Conservation (phyloP, 441 rosid genomes). For the Adansonia rubrostipa region DNA sequence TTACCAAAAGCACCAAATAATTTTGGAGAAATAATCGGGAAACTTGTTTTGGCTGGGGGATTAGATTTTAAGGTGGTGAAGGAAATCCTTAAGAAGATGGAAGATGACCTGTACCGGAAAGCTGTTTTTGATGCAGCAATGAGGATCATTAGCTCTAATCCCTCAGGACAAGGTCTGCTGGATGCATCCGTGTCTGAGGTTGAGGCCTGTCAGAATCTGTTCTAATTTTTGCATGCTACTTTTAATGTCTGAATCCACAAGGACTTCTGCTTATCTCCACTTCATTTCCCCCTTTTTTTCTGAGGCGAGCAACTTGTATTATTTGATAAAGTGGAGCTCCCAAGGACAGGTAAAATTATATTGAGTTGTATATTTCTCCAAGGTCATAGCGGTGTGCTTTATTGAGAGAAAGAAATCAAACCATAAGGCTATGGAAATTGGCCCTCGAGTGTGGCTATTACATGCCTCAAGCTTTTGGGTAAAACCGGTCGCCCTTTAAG, state of each 20-base stretch:
- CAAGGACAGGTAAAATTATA: conserved; percentile 34
- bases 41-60: conserved; percentile 53
- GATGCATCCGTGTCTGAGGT: conserved; percentile 57
- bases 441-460: conserved; percentile 17
- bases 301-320: conserved; percentile 44
- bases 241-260: conserved; percentile 18
- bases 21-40: conserved; percentile 81
- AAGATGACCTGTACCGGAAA: conserved; percentile 58
- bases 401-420: conserved; percentile 34
- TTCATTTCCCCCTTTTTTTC: neutral
- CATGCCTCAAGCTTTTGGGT: conserved; percentile 25
- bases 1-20: conserved; percentile 77
- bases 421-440: conserved; percentile 40
- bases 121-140: conserved; percentile 58
- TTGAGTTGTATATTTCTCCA: conserved; percentile 46
- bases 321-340: conserved; percentile 39
- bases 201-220: conserved; percentile 60
- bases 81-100: conserved; percentile 70
- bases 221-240: conserved; percentile 28
- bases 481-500: conserved; percentile 35
- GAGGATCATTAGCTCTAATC: conserved; percentile 41
- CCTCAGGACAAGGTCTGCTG: conserved; percentile 48
- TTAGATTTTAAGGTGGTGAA: conserved; percentile 58
- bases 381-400: conserved; percentile 45
- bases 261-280: conserved; percentile 25